Evolutionary conservation across 768 basidiomycete genomes (phyloP), one percentile per base, ranked within the genome.

Genomic region (Leccinum barrowsii): DNA sequence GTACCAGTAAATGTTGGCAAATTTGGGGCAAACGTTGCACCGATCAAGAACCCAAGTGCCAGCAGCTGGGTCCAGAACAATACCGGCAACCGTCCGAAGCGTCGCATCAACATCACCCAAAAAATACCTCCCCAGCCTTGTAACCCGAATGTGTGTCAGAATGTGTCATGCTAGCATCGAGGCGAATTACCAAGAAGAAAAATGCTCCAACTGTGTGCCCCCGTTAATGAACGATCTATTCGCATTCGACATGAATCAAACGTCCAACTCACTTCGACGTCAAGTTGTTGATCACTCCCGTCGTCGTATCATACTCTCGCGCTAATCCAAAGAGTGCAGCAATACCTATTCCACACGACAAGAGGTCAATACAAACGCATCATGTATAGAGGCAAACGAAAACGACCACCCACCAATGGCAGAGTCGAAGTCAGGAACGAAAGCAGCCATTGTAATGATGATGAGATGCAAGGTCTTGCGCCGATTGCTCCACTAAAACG

Each of bases 391-490:
- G 15, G 28, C 40, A 42, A 42, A 42, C n/a, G n/a, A 10, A 42
- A 42, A 34, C 22, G 24, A 22, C 22, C 13, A 58, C 71, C 10
- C 7, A 79, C 82, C 83, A 24, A 80, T 77, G 0, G 76, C 80
- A 2, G 82, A 83, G 57, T 78, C 74, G 58, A 84, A 83, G 57
- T 84, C 82, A 4, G 83, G 83, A 4, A 82, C 72, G 37, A 82
- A 77, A 0, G 82, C 78, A 6, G 83, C 80, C 58, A 83, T 69
- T 0, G 81, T 82, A 61, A 82, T 66, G 48, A 83, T 76, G 32
- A 79, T 50, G 4, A 84, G 70, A 60, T 82, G 79, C 24, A 82
- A 52, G 50, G 70, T 69, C 70, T 83, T 83, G 35, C 75, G 76
- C 19, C 67, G 55, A 51, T 76, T 66, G 17, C 74, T 65, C 81